phyloP scores from a whole-genome alignment of 192 early-diverging fungal genomes.

The Lobosporangium transversale region DNA sequence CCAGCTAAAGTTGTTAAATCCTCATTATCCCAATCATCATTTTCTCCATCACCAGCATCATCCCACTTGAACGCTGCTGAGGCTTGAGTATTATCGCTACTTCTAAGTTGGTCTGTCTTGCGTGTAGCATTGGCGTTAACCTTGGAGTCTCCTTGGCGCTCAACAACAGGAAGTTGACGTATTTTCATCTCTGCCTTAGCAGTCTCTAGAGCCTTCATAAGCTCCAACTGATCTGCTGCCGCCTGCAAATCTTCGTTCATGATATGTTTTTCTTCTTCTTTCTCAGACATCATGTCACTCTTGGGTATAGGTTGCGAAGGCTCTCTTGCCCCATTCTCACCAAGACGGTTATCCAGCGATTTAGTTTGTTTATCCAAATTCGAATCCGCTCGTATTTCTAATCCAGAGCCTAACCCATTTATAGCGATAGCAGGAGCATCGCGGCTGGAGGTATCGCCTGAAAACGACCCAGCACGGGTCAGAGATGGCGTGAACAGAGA shows the following conservation, averaged over 20 bases:
- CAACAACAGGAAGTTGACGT: constrained; percentile 21
- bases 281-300: not conserved
- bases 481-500: constrained; percentile 24
- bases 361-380: not conserved
- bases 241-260: not conserved
- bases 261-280: not conserved
- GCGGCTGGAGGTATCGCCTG: constrained; percentile 3
- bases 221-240: constrained; percentile 20
- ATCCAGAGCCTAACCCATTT: not conserved
- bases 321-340: too few relatives aligned
- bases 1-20: constrained; percentile 23
- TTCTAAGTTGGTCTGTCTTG: not conserved
- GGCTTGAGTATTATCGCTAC: not conserved
- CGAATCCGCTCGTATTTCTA: not conserved
- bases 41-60: constrained; percentile 22
- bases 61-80: constrained; percentile 38
- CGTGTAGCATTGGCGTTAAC: not conserved
- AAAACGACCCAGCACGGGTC: constrained; percentile 39
- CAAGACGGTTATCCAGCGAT: not conserved
- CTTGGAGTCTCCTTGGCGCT: not conserved
- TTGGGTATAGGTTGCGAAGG: not conserved
- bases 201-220: constrained; percentile 38
- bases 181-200: constrained; percentile 43
- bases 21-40: constrained; percentile 40
- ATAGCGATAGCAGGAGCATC: too few relatives aligned